Evolutionary conservation across 1,284 basidiomycete species (phyloP).

Genomic region (Microbotryum saponariae): DNA sequence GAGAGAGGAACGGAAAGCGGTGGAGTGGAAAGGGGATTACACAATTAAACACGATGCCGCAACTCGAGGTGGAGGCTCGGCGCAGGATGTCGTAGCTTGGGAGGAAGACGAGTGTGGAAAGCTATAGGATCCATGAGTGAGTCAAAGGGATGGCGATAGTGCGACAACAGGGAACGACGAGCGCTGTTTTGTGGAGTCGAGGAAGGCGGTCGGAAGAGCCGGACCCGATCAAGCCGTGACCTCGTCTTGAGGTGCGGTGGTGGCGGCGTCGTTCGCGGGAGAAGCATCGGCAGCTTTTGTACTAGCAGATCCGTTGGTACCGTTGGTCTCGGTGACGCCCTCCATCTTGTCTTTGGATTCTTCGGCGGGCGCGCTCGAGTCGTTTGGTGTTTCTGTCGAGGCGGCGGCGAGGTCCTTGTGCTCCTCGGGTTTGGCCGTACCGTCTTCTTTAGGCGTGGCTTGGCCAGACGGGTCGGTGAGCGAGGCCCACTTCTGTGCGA

Average conservation of each 20-base stretch:
- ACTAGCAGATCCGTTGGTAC: constrained; percentile 42
- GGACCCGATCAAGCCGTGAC: too few species aligned
- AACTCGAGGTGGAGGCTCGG: too few species aligned
- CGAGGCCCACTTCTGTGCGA: constrained; percentile 43
- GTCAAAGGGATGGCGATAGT: too few species aligned
- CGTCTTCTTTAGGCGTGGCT: constrained; percentile 4
- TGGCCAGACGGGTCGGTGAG: constrained; percentile 10
- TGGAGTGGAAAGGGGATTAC: too few species aligned
- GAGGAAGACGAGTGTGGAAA: too few species aligned
- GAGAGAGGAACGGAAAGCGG: too few species aligned
- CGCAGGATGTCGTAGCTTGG: too few species aligned
- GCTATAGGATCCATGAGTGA: too few species aligned
- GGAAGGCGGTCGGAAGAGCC: too few species aligned
- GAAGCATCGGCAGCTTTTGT: constrained; percentile 49
- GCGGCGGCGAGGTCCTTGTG: background rate
- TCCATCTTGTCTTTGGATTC: constrained; percentile 4
- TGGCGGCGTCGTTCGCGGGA: constrained; percentile 12
- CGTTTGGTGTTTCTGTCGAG: background rate
- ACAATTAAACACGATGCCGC: too few species aligned
- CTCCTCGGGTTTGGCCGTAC: constrained; percentile 9
- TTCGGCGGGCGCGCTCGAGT: constrained; percentile 7
- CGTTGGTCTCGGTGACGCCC: constrained; percentile 34
- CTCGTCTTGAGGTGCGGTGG: constrained; percentile 3
- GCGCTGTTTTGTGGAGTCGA: too few species aligned
- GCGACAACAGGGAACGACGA: too few species aligned